Evolutionary conservation across 352 stramenopile genomes (phyloP).

Genomic region (Plasmopara viticola): DNA sequence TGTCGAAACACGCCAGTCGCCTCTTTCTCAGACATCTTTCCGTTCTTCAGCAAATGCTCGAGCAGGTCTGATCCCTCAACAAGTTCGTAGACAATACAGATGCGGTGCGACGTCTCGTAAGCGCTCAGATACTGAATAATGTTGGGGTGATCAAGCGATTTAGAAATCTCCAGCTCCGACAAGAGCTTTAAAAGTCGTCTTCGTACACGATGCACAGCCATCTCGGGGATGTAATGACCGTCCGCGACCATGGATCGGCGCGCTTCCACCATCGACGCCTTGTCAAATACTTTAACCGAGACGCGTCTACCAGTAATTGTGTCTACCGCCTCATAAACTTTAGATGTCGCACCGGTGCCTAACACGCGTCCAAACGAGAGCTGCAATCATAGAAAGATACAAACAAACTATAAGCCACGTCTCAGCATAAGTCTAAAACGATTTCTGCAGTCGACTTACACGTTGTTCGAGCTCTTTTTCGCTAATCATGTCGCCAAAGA

Average conservation of each 20-base stretch:
- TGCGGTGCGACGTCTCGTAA: constrained; percentile 72
- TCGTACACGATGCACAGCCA: constrained; percentile 62
- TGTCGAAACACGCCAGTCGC: constrained; percentile 60
- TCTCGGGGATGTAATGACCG: constrained; percentile 49
- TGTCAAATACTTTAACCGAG: constrained; percentile 81
- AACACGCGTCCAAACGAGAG: constrained; percentile 56
- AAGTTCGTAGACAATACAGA: constrained; percentile 77
- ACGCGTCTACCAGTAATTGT: constrained; percentile 38
- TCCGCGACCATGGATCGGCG: constrained; percentile 72
- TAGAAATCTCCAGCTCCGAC: constrained; percentile 78
- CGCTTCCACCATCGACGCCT: constrained; percentile 71
- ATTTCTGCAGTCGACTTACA: constrained; percentile 20
- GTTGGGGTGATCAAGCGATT: constrained; percentile 64
- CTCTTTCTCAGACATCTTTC: constrained; percentile 62
- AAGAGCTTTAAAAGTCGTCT: constrained; percentile 72
- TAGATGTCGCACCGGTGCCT: constrained; percentile 66
- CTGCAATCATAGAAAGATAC: constrained; percentile 25
- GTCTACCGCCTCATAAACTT: constrained; percentile 66
- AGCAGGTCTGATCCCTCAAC: constrained; percentile 68
- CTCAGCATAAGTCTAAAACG: constrained; percentile 1
- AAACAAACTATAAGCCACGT: constrained; percentile 16
- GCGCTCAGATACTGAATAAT: constrained; percentile 71
- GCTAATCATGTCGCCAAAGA: constrained; percentile 59
- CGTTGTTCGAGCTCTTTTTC: constrained; percentile 48
- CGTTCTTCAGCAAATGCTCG: constrained; percentile 60